Conservation (phyloP, 495 filamentous ascomycete genomes). For the Aspergillus bertholletiae region DNA sequence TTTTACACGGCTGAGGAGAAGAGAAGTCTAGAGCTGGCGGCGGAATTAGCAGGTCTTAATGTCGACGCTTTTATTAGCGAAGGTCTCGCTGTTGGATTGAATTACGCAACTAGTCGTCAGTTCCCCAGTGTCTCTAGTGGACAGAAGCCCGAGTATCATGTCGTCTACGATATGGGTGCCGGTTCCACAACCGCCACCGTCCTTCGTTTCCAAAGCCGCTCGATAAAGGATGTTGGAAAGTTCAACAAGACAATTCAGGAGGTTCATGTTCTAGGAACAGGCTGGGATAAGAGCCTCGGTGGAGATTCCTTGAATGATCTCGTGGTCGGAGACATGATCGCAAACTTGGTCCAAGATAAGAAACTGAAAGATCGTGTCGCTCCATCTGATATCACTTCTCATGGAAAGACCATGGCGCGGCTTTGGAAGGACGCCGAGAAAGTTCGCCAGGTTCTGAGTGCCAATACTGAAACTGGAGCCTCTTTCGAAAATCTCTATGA, state of each 20-base stretch:
- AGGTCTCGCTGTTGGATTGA: constrained; percentile 86
- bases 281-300: constrained; percentile 87
- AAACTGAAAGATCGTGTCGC: constrained; percentile 67
- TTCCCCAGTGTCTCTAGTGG: constrained; percentile 84
- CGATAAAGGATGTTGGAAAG: constrained; percentile 86
- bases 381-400: constrained; percentile 56
- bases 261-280: constrained; percentile 76
- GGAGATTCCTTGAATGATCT: constrained; percentile 86
- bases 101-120: constrained; percentile 87
- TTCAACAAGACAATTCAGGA: constrained; percentile 98
- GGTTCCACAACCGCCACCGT: constrained; percentile 96
- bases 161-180: constrained; percentile 97
- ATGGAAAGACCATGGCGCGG: constrained; percentile 83
- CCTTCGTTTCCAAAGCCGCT: constrained; percentile 81
- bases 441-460: constrained; percentile 84
- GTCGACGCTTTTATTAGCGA: constrained; percentile 84
- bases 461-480: constrained; percentile 76
- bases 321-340: constrained; percentile 83
- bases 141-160: constrained; percentile 83
- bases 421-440: constrained; percentile 89
- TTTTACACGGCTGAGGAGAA: constrained; percentile 91
- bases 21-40: constrained; percentile 73
- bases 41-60: constrained; percentile 81
- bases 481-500: constrained; percentile 81
- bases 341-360: constrained; percentile 67